Evolutionary conservation across 2,329 filamentous ascomycete species (phyloP), one percentile per base, ranked within the genome.

Genomic region (Fusarium subtropicale): DNA sequence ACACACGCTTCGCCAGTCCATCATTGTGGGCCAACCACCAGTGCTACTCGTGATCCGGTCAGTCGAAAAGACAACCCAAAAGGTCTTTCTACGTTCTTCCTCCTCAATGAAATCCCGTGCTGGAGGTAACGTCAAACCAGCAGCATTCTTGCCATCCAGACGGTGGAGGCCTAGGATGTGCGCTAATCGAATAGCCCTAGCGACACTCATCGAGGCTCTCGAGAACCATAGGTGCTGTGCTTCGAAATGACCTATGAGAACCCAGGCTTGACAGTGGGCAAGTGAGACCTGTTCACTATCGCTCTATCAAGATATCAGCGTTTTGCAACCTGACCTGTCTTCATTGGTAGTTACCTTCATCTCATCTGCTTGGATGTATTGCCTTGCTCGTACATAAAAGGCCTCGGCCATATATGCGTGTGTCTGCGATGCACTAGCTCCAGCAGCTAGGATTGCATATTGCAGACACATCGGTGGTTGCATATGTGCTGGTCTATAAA

Each of bases 151-250:
- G 1, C 68, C 68, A 16, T 71, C 68, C 2, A 71, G 76, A 31
- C 90, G 85, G 76, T 94, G 91, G n/a, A 97, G 81, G 1, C 92
- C 92, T 84, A 97, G 90, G 79, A 97, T 96, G 63, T 92, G 86
- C 5, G 86, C 85, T 48, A 97, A 80, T 45, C 92, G 86, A n/a
- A 88, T 84, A 24, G 86, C 88, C 70, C 91, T 83, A 8, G 93
- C 91, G 11, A 88, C 86, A 57, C 91, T 96, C 82, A 96, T 87
- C 84, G 92, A 94, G 3, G 93, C 92, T 64, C 92, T 84, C 1
- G 92, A 92, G 73, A 97, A 96, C 76, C 89, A 89, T 84, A 95
- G 90, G 71, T 87, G 86, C 75, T 91, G 93, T 70, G 94, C 94
- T 76, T 97, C 93, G 72, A 93, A 92, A 1, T 86, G 87, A 5